Base-by-base conservation (phyloP, 169 alveolate genomes). In the Cryptosporidium andersoni region DNA sequence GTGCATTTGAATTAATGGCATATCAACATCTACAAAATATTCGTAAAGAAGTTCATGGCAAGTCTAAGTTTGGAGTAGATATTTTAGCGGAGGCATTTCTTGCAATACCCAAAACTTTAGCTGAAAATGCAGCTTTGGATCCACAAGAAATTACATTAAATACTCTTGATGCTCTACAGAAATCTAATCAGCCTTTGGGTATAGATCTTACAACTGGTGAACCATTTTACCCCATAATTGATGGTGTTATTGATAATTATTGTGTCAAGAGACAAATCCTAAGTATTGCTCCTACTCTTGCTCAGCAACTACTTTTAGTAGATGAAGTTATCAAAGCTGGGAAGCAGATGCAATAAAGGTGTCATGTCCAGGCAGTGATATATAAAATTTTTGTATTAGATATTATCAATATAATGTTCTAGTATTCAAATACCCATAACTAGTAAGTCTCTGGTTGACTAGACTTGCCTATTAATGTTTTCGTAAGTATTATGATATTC, bases 271-370 rank as follows among this genome's bases (percentile, higher is more conserved):
- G 95, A 85, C 97, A 96, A 81, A 93, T 95, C 89, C 81, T 97
- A 42, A 95, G 98, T 82, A 92, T 98, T 80, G 98, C 99, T 37
- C 99, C 99, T 45, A 96, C 97, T n/a, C 96, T 98, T 51, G 98
- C 99, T 51, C 98, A 98, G 93, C 98, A 98, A 92, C 92, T 97
- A 81, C 92, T 98, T 37, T 94, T 97, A 66, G 99, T 97, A 25
- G 99, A 97, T 88, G 99, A 98, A 88, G 96, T 97, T 36, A 95
- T 97, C 81, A 95, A 97, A 92, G 99, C 99, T 2, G 99, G 99
- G 60, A 95, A 94, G 88, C 95, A 95, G 48, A 97, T 97, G 97
- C 60, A 45, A 58, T 67, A 89, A 40, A 60, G 25, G 25, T 25
- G 0, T 25, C 25, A 25, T 25, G 0, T 25, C 0, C 25, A 25